Conservation (phyloP, 768 basidiomycete species). For the Pleurotus pulmonarius region DNA sequence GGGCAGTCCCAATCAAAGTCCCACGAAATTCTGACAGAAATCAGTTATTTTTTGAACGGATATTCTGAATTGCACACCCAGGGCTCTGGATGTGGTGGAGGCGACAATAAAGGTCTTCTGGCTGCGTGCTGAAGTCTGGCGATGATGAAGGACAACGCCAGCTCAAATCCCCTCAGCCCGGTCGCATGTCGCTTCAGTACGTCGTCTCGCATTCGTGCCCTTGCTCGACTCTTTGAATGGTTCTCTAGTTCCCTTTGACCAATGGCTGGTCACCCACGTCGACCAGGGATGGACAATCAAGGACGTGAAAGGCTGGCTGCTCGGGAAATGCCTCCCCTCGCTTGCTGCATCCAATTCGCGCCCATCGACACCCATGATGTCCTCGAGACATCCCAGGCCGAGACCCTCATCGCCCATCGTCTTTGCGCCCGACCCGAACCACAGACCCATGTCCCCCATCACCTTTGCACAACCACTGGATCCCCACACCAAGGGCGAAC, state of each 20-base stretch:
- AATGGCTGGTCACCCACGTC: constrained; percentile 74
- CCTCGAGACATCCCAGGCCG: constrained; percentile 11
- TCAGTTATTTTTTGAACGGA: too few species aligned
- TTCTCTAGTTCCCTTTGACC: constrained; percentile 60
- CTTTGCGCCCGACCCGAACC: constrained; percentile 49
- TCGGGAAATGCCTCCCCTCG: constrained; percentile 49
- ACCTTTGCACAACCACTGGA: constrained; percentile 26
- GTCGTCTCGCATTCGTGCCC: constrained; percentile 17
- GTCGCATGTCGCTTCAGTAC: constrained; percentile 57
- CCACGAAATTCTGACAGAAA: too few species aligned
- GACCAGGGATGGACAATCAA: constrained; percentile 57
- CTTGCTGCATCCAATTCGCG: constrained; percentile 8
- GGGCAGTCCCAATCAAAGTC: too few species aligned
- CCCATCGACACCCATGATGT: constrained; percentile 1
- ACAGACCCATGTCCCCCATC: constrained; percentile 39
- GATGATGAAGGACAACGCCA: constrained; percentile 10
- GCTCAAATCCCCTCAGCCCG: constrained; percentile 26
- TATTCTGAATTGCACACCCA: too few species aligned
- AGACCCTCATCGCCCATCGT: constrained; percentile 67
- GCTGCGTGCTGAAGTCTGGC: too few species aligned
- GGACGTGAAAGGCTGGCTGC: constrained; percentile 60
- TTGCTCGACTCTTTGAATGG: neutral
- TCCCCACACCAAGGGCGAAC: constrained; percentile 2
- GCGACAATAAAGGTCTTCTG: too few species aligned
- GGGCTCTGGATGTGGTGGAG: too few species aligned